Evolutionary conservation across 805 yeast species (phyloP), one percentile per base, ranked within the genome.

Genomic region (Peterozyma toletana): DNA sequence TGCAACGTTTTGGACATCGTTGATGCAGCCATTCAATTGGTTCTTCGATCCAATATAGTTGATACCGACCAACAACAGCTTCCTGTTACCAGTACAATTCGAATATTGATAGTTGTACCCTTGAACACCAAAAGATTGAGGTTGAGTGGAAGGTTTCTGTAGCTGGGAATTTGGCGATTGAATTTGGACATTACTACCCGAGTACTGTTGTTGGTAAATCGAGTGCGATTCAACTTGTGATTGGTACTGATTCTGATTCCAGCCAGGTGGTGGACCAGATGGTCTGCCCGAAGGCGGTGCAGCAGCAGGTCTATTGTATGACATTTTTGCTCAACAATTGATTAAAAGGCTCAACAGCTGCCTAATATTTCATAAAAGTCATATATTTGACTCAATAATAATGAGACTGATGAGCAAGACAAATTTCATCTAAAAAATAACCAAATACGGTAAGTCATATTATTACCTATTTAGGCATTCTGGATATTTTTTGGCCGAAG

Each of bases 31-130:
- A 37, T 75, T 66, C 42, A 84, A 63, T 50, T 68, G 74, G 52
- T 74, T 78, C 38, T 59, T 60, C 5, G 80, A 61, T 11, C 86
- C 86, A 48, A 73, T 65, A 60, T 84, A 84, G 62, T 85, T 84
- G 56, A 81, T 78, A 11, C 90, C 91, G 44, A 83, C 70, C 41
- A 83, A 58, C 48, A 84, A 58, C 2, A 89, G 90, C 57, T 84
- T 83, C 41, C 80, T 72, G 34, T 66, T 66, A 15, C 90, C 90
- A 5, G 77, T 62, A 63, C 87, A 80, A 56, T 77, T 74, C 13
- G 88, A 80, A 62, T 79, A 80, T 56, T 76, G 78, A 58, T 62
- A 77, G 29, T 58, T 61, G 53, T 64, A 63, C 11, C 51, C 52
- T 11, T 49, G 35, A 36, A 50, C 53, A 29, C 54, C 54, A 44